phyloP scores from a whole-genome alignment of 441 rosid genomes.

The Pelargonium fulgidum region DNA sequence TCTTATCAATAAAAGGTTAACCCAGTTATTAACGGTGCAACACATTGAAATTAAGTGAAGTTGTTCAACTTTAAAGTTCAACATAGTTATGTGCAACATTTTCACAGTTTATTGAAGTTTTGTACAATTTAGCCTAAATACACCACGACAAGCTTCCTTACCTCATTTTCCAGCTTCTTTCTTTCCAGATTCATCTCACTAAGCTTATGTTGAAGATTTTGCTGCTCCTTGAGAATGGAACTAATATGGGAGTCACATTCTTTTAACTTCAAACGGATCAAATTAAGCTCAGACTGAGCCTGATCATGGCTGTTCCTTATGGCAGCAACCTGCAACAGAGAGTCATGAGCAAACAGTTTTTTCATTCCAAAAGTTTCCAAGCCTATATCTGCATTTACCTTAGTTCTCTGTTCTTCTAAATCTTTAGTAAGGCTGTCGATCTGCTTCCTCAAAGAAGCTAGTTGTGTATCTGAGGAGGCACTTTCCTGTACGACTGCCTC shows the following conservation, averaged over 20 bases:
- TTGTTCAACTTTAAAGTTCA: too few species aligned
- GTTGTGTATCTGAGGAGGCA: conserved; percentile 71
- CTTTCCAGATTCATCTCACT: conserved; percentile 75
- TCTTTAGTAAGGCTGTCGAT: conserved; percentile 53
- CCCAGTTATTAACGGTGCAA: too few species aligned
- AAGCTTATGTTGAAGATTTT: conserved; percentile 60
- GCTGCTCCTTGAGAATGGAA: conserved; percentile 59
- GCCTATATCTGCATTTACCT: conserved; percentile 41
- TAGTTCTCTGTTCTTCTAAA: conserved; percentile 59
- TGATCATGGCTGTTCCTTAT: conserved; percentile 49
- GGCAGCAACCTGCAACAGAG: conserved; percentile 51
- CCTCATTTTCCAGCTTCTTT: conserved; percentile 98
- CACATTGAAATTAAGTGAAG: too few species aligned
- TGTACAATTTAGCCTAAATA: not conserved
- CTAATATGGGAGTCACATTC: conserved; percentile 91
- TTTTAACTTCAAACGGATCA: conserved; percentile 72
- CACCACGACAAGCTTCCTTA: conserved; percentile 22
- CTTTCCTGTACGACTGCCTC: conserved; percentile 73
- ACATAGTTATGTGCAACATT: too few species aligned
- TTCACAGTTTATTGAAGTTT: too few species aligned
- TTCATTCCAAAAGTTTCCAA: conserved; percentile 10
- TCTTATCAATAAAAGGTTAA: too few species aligned
- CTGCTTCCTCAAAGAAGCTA: conserved; percentile 55
- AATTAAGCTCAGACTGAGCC: conserved; percentile 62
- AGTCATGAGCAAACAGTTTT: conserved; percentile 21